These are phyloP conservation scores for Ceratocystis alfenasii DNA, from an alignment of 2,329 filamentous ascomycete species.

Conservation along the genomic window DNA sequence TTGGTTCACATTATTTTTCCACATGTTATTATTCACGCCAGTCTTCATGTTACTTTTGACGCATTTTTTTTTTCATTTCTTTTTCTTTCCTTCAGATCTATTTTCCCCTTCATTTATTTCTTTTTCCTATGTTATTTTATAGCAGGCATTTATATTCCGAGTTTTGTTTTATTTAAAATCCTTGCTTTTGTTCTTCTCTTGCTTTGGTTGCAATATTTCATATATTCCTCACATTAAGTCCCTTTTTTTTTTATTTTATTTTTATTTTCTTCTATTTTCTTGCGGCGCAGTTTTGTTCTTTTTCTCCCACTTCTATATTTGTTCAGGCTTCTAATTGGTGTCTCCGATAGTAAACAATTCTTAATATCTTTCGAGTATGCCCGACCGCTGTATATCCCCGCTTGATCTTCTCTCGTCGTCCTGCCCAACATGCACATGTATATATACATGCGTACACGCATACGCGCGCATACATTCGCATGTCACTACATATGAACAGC, in stretches of 20 bases:
- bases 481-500: too few species aligned
- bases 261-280: neutral
- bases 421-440: neutral
- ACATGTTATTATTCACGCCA: neutral
- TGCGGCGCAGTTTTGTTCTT: neutral
- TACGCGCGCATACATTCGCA: neutral
- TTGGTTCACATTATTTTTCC: neutral
- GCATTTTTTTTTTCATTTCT: neutral
- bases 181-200: neutral
- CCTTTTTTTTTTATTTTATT: neutral
- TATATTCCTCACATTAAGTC: neutral
- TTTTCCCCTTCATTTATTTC: neutral
- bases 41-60: neutral
- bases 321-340: neutral
- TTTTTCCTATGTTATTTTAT: neutral
- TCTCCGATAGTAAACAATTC: neutral
- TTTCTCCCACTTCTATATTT: slow-evolving; percentile 21
- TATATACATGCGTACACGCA: too few species aligned
- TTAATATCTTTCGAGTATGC: neutral
- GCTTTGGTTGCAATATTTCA: neutral
- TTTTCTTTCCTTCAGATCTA: neutral
- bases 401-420: neutral
- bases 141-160: neutral
- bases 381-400: neutral
- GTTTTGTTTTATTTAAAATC: neutral